phyloP scores from a whole-genome alignment of 2,329 filamentous ascomycete genomes.

The Curvularia sp. region DNA sequence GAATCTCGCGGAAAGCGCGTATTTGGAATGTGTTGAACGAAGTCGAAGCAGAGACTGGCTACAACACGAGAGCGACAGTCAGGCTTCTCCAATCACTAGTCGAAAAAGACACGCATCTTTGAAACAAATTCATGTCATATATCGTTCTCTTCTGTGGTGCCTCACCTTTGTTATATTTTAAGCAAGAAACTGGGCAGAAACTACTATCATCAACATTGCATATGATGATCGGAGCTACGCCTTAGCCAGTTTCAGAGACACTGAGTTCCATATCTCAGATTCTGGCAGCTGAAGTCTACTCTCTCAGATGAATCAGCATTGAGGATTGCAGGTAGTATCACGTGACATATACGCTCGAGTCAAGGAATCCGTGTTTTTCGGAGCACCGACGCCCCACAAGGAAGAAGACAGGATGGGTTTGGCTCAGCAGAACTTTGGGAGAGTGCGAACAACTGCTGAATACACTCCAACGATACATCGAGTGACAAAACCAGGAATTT shows the following conservation, averaged over 20 bases:
- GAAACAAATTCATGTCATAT: neutral
- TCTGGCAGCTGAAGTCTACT: neutral
- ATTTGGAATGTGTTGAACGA: slow-evolving; percentile 45
- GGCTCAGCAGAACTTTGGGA: neutral
- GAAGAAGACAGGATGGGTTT: neutral
- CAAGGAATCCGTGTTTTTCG: neutral
- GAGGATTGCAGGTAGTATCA: neutral
- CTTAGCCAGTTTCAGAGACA: neutral
- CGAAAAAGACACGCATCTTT: slow-evolving; percentile 16
- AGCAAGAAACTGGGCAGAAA: neutral
- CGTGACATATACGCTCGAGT: neutral
- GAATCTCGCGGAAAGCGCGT: slow-evolving; percentile 41
- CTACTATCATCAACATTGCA: neutral
- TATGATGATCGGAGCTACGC: neutral
- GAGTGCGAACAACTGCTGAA: neutral
- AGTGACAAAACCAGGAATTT: neutral
- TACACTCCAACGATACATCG: neutral
- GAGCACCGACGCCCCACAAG: neutral
- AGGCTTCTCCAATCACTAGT: slow-evolving; percentile 38
- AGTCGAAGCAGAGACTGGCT: slow-evolving; percentile 42
- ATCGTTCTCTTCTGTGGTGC: neutral
- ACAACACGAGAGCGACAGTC: slow-evolving; percentile 38
- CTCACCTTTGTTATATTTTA: neutral
- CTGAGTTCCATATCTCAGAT: neutral
- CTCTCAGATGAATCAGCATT: neutral